Percentiles rank a stretch among this genome's conserved stretches.
These are phyloP conservation scores for Penicillium sp. DNA, from an alignment of 2,329 filamentous ascomycete genomes.

Conservation along the genomic window DNA sequence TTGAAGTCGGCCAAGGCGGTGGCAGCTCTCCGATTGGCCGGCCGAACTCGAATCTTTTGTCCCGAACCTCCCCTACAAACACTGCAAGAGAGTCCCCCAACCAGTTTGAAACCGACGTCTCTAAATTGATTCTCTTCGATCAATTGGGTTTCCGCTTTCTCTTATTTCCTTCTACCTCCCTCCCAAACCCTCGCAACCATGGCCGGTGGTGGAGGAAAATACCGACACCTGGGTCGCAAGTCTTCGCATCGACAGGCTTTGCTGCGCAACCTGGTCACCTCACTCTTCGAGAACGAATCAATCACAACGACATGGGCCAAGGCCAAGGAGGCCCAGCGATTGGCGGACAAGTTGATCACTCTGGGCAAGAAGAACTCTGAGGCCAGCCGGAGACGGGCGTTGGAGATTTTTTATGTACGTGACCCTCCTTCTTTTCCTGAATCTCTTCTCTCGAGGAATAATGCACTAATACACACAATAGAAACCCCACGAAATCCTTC, in stretches of 20 bases:
- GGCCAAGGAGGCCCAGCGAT: conserved; percentile 91
- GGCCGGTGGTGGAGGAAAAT: conserved; percentile 85
- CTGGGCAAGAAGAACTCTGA: conserved; percentile 91
- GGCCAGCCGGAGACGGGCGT: conserved; percentile 71
- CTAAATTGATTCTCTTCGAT: not conserved
- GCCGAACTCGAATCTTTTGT: conserved; percentile 35
- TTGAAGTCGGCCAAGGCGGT: conserved; percentile 24
- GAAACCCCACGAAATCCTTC: conserved; percentile 54
- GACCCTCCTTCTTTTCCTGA: not conserved
- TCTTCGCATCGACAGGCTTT: conserved; percentile 89
- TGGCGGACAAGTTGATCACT: conserved; percentile 94
- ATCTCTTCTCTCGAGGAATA: not conserved
- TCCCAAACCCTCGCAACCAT: conserved; percentile 50
- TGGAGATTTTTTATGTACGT: conserved; percentile 81
- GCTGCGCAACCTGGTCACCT: conserved; percentile 92
- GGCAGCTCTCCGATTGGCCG: conserved; percentile 38
- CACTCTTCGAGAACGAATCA: conserved; percentile 87
- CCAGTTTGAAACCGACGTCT: not conserved
- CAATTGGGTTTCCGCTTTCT: conserved; percentile 1
- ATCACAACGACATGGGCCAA: conserved; percentile 96
- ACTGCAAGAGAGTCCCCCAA: not conserved
- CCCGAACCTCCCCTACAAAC: conserved; percentile 7
- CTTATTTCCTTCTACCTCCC: not conserved
- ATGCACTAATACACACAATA: conserved; percentile 31
- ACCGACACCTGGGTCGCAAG: conserved; percentile 81